phyloP scores from a whole-genome alignment of 179 eudicot species.

The Spinacia oleracea region DNA sequence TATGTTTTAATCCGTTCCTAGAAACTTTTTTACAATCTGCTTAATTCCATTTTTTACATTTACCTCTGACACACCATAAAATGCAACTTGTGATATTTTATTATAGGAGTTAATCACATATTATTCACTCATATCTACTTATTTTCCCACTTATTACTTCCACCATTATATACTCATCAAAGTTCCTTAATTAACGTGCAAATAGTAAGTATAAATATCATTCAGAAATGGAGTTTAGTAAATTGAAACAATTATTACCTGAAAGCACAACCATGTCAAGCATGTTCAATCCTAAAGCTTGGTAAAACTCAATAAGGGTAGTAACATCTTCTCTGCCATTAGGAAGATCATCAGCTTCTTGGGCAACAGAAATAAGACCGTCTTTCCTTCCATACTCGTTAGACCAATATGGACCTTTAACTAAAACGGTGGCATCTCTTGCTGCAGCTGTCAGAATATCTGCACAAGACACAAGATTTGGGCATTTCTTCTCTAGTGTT shows the following conservation, averaged over 20 bases:
- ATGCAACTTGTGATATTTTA: too few relatives aligned
- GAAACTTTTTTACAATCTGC: too few relatives aligned
- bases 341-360: constrained; percentile 52
- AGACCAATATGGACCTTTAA: constrained; percentile 72
- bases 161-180: too few relatives aligned
- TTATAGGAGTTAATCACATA: too few relatives aligned
- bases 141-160: too few relatives aligned
- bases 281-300: constrained; percentile 56
- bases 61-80: too few relatives aligned
- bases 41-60: too few relatives aligned
- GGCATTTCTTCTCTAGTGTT: constrained; percentile 62
- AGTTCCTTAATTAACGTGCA: too few relatives aligned
- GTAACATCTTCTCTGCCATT: constrained; percentile 55
- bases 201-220: too few relatives aligned
- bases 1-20: too few relatives aligned
- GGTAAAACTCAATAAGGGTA: constrained; percentile 61
- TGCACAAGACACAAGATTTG: constrained; percentile 68
- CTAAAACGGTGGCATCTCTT: constrained; percentile 65
- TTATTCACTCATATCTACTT: too few relatives aligned
- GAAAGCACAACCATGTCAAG: constrained; percentile 73
- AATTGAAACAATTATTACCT: constrained; percentile 35
- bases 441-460: constrained; percentile 77
- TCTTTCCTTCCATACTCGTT: constrained; percentile 71
- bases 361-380: constrained; percentile 51
- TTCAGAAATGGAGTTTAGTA: too few relatives aligned